Evolutionary conservation across 2,329 filamentous ascomycete species (phyloP).

Genomic region (Ophiostoma perfectum): DNA sequence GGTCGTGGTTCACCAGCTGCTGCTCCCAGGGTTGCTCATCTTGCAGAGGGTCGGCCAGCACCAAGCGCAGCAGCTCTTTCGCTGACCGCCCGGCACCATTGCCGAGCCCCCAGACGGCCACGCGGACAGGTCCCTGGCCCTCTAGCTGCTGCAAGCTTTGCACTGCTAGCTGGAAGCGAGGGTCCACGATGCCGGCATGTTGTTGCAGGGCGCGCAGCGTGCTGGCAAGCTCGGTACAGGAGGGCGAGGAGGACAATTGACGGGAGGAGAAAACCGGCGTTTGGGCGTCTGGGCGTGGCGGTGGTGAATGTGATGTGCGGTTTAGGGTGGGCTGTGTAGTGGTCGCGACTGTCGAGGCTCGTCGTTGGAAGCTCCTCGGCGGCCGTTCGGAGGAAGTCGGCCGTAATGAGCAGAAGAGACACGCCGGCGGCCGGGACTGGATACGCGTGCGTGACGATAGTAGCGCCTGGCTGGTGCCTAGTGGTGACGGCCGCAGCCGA

Average conservation of each 20-base stretch:
- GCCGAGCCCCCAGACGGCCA: conserved; percentile 49
- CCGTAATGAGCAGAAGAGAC: conserved; percentile 34
- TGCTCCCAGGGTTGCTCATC: conserved; percentile 62
- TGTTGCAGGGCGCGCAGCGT: conserved; percentile 57
- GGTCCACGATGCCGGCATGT: conserved; percentile 56
- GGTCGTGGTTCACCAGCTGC: conserved; percentile 49
- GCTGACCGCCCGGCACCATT: conserved; percentile 45
- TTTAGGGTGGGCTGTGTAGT: conserved; percentile 17
- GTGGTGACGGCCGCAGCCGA: conserved; percentile 24
- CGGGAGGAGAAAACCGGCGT: conserved; percentile 12
- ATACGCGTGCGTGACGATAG: conserved; percentile 7
- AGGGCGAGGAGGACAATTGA: neutral
- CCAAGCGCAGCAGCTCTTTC: conserved; percentile 60
- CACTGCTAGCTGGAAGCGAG: conserved; percentile 65
- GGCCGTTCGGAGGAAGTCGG: conserved; percentile 12
- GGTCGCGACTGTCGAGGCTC: conserved; percentile 28
- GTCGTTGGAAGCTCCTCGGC: conserved; percentile 13
- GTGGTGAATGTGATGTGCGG: neutral
- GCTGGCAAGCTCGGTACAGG: conserved; percentile 47
- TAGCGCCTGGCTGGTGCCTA: conserved; percentile 8
- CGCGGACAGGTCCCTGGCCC: conserved; percentile 53
- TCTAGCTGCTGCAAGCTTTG: conserved; percentile 54
- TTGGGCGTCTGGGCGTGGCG: neutral
- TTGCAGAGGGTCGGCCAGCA: conserved; percentile 65
- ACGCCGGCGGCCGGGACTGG: conserved; percentile 26